Conservation (phyloP, 2,329 filamentous ascomycete species). For the Xylariales sp. region DNA sequence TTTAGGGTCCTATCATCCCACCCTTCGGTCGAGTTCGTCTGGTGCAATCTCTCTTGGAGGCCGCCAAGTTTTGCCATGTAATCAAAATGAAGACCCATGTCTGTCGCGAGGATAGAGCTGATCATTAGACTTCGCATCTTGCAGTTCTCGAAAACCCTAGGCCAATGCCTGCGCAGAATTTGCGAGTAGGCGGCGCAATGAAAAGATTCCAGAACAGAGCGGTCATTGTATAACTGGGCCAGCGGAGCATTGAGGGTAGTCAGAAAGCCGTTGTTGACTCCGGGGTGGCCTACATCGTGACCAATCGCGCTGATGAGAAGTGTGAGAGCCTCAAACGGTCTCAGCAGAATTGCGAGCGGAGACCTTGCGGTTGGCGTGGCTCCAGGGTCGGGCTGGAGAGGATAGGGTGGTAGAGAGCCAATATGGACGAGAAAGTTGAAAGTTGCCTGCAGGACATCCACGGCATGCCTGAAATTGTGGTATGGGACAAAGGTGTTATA, state of each 20-base stretch:
- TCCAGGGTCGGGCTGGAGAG: constrained; percentile 28
- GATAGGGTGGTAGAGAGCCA: constrained; percentile 68
- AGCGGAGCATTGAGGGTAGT: constrained; percentile 87
- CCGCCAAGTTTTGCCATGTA: constrained; percentile 89
- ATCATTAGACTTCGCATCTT: constrained; percentile 89
- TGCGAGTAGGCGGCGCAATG: constrained; percentile 97
- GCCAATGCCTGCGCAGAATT: constrained; percentile 90
- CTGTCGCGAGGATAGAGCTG: constrained; percentile 93
- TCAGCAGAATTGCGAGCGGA: constrained; percentile 69
- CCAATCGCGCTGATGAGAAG: constrained; percentile 94
- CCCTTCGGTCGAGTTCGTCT: constrained; percentile 59
- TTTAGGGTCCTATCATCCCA: constrained; percentile 76
- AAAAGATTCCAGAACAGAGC: constrained; percentile 93
- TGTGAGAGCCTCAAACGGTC: constrained; percentile 82
- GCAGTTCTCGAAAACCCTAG: constrained; percentile 69
- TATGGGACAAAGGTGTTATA: constrained; percentile 97
- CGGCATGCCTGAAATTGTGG: constrained; percentile 96
- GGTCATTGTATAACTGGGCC: constrained; percentile 94
- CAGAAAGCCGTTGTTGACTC: constrained; percentile 96
- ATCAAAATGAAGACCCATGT: constrained; percentile 95
- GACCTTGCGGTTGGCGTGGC: constrained; percentile 41
- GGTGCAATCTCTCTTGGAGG: constrained; percentile 71
- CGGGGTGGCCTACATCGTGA: constrained; percentile 94
- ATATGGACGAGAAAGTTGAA: constrained; percentile 86
- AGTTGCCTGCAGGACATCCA: constrained; percentile 90